Evolutionary conservation across 2,329 filamentous ascomycete genomes (phyloP).

Genomic region (Aphanoascus verrucosus): DNA sequence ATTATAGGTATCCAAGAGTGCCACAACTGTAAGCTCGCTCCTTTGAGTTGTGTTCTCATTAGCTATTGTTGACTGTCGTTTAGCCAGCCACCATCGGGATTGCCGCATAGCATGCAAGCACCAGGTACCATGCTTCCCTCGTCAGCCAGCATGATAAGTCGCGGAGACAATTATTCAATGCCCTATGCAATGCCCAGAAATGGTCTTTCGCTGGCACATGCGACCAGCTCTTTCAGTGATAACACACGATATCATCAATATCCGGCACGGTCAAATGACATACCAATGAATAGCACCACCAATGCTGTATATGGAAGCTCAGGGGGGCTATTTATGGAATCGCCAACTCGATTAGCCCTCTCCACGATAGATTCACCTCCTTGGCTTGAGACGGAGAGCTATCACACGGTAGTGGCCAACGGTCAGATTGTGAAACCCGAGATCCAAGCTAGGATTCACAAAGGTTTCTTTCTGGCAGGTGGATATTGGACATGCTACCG

Average conservation of each 20-base stretch:
- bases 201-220: conserved; percentile 23
- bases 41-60: not conserved
- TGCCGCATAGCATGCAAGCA: conserved; percentile 33
- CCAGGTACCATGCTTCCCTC: conserved; percentile 23
- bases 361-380: conserved; percentile 33
- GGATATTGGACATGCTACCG: conserved; percentile 86
- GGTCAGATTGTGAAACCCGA: conserved; percentile 51
- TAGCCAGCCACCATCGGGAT: conserved; percentile 39
- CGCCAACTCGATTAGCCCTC: conserved; percentile 23
- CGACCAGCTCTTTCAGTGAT: conserved; percentile 23
- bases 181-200: conserved; percentile 27
- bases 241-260: conserved; percentile 28
- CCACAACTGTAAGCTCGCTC: conserved; percentile 31
- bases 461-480: conserved; percentile 75
- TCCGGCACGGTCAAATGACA: conserved; percentile 25
- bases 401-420: conserved; percentile 28
- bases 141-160: conserved; percentile 26
- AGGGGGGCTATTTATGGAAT: conserved; percentile 19
- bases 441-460: conserved; percentile 72
- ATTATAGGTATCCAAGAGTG: conserved; percentile 28
- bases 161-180: conserved; percentile 31
- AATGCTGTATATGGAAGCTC: conserved; percentile 24
- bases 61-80: not conserved
- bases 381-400: conserved; percentile 31
- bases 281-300: conserved; percentile 24